Base-by-base conservation (phyloP, 129 eudicot species). In the Escallonia rubra region DNA sequence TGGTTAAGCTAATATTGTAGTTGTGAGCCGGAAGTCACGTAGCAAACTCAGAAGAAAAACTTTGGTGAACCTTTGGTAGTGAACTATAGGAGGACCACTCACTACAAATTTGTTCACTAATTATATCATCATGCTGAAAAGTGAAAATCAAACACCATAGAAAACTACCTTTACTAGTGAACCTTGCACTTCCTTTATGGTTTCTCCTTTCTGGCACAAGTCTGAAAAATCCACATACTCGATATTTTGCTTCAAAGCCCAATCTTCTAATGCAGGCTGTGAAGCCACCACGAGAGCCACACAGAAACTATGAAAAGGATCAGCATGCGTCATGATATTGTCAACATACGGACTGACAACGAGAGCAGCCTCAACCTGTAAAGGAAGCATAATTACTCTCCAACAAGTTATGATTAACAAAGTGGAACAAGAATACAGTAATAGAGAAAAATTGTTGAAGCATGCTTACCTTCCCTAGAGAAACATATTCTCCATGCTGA, bases 401-500 rank as follows among this genome's bases (percentile, higher is more conserved):
- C 43, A 8, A 79, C 52, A 80, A 50, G 34, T 55, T 53, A 64
- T 52, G 43, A 45, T 62, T 54, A 53, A 67, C 60, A 46, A 51
- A 4, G 43, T 16, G 41, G 55, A 41, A 40, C 58, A 64, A 23
- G 44, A 54, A 39, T 54, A 1, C 59, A 16, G 3, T 38, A 38
- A 51, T 39, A 15, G 57, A 40, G 44, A 51, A 12, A 67, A 54
- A 59, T 14, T 52, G 14, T 51, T 10, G 39, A 7, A 49, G 34
- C 44, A 9, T 16, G 10, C 43, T 11, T 80, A 89, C 98, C 96
- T 93, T 93, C 57, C 98, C 96, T 9, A 89, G 80, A 63, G 98
- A 93, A 50, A 89, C 96, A 60, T 93, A 93, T 80, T 93, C 98
- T 72, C 98, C 98, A 64, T 93, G 98, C 75, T 93, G 96, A 78